Evolutionary conservation across 2,329 filamentous ascomycete species (phyloP).

Genomic region (Aspergillus sp.): DNA sequence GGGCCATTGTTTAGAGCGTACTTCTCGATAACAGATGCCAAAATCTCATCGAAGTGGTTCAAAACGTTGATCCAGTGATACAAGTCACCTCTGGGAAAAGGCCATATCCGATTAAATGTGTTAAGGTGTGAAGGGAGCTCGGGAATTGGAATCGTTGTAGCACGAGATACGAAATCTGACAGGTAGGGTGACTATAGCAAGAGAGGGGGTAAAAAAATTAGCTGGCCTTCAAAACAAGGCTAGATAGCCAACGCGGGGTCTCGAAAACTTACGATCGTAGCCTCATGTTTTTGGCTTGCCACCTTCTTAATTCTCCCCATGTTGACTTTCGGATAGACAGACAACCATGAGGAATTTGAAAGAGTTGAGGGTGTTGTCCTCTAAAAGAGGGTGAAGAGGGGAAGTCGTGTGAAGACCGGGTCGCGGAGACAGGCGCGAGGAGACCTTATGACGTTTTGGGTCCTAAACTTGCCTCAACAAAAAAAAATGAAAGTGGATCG

Average conservation of each 20-base stretch:
- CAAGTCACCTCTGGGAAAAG: slow-evolving; percentile 88
- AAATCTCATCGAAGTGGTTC: slow-evolving; percentile 85
- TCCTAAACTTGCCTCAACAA: slow-evolving; percentile 22
- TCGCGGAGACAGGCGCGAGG: slow-evolving; percentile 26
- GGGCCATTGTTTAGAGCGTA: slow-evolving; percentile 79
- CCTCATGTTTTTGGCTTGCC: slow-evolving; percentile 48
- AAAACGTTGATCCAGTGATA: slow-evolving; percentile 97
- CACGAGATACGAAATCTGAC: slow-evolving; percentile 69
- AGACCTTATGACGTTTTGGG: slow-evolving; percentile 36
- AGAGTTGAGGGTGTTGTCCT: slow-evolving; percentile 23
- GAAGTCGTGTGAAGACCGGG: slow-evolving; percentile 24
- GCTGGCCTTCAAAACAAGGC: slow-evolving; percentile 6
- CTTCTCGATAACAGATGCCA: slow-evolving; percentile 73
- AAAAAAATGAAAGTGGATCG: slow-evolving; percentile 15
- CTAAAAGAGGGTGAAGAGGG: slow-evolving; percentile 18
- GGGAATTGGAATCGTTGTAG: slow-evolving; percentile 60
- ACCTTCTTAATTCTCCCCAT: slow-evolving; percentile 53
- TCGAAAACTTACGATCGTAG: slow-evolving; percentile 42
- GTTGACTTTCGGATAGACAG: slow-evolving; percentile 27
- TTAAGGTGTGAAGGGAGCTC: slow-evolving; percentile 72
- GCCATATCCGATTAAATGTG: slow-evolving; percentile 84
- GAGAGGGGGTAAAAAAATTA: slow-evolving; percentile 14
- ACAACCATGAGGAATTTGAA: slow-evolving; percentile 36
- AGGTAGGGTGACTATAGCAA: slow-evolving; percentile 74
- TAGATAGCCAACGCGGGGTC: slow-evolving; percentile 5